These are phyloP conservation scores for Halenospora varia DNA, from an alignment of 495 filamentous ascomycete genomes.

Conservation along the genomic window DNA sequence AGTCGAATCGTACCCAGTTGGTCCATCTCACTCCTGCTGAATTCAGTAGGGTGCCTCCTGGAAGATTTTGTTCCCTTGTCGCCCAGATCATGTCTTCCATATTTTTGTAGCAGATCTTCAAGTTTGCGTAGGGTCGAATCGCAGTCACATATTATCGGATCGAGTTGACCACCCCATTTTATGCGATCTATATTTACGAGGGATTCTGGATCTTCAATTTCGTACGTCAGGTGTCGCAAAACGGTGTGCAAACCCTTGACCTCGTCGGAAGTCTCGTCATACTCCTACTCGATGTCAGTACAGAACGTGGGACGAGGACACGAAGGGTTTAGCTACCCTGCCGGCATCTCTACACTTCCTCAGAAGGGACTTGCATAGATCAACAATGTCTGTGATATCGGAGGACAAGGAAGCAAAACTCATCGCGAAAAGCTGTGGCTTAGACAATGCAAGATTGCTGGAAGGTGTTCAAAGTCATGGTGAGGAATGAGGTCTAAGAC, in stretches of 20 bases:
- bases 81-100: slow-evolving; percentile 7
- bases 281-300: slow-evolving; percentile 8
- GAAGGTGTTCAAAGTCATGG: slow-evolving; percentile 2
- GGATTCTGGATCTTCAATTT: slow-evolving; percentile 44
- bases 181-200: slow-evolving; percentile 34
- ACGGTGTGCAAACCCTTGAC: slow-evolving; percentile 42
- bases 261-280: slow-evolving; percentile 29
- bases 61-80: not conserved
- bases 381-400: slow-evolving; percentile 22
- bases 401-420: slow-evolving; percentile 19
- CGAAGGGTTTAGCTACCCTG: not conserved
- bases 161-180: slow-evolving; percentile 37
- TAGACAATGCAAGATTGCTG: not conserved
- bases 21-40: slow-evolving; percentile 25
- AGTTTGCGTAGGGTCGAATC: slow-evolving; percentile 39
- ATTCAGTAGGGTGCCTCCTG: slow-evolving; percentile 5
- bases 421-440: slow-evolving; percentile 13
- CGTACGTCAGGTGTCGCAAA: slow-evolving; percentile 44
- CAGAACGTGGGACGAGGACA: no score
- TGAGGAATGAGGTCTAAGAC: no score
- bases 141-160: slow-evolving; percentile 42
- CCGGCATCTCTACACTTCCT: slow-evolving; percentile 24
- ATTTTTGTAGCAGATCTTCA: slow-evolving; percentile 22
- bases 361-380: slow-evolving; percentile 20
- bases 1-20: slow-evolving; percentile 19